phyloP scores from a whole-genome alignment of 805 yeast species.

The Pichia exigua region DNA sequence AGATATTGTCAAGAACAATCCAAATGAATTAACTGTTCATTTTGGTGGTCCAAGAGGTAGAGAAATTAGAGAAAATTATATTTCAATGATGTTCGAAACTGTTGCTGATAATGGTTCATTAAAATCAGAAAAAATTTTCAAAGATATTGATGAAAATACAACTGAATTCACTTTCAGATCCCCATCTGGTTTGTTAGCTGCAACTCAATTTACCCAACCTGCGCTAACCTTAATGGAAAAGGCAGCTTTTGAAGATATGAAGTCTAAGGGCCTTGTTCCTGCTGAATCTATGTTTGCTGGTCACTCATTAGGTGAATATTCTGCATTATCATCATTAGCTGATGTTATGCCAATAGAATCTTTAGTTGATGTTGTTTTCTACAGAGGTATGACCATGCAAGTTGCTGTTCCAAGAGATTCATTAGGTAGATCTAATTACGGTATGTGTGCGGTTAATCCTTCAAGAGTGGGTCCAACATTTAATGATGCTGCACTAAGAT shows the following conservation, averaged over 20 bases:
- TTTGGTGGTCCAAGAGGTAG: slow-evolving; percentile 98
- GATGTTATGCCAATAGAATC: slow-evolving; percentile 99
- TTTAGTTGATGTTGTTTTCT: slow-evolving; percentile 93
- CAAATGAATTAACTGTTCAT: slow-evolving; percentile 89
- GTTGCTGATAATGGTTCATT: slow-evolving; percentile 76
- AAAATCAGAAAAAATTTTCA: slow-evolving; percentile 91
- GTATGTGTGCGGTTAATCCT: slow-evolving; percentile 99
- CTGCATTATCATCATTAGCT: slow-evolving; percentile 93
- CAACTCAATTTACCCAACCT: slow-evolving; percentile 99
- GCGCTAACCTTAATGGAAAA: slow-evolving; percentile 99
- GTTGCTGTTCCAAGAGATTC: slow-evolving; percentile 98
- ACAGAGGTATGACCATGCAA: slow-evolving; percentile 99
- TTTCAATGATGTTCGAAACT: slow-evolving; percentile 96
- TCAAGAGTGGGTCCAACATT: slow-evolving; percentile 83
- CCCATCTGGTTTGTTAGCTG: slow-evolving; percentile 91
- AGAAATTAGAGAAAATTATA: slow-evolving; percentile 87
- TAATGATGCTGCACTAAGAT: slow-evolving; percentile 87
- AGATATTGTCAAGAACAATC: slow-evolving; percentile 92
- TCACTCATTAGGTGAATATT: slow-evolving; percentile 98
- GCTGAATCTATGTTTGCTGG: slow-evolving; percentile 95
- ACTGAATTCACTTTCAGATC: slow-evolving; percentile 83
- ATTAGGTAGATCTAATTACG: slow-evolving; percentile 92
- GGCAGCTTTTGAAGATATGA: slow-evolving; percentile 97
- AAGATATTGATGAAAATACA: slow-evolving; percentile 74
- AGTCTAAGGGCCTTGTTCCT: slow-evolving; percentile 90